Percentiles rank a stretch among this genome's conserved stretches.
These are phyloP conservation scores for Hippophae tibetana DNA, from an alignment of 306 rosid species.

Conservation along the genomic window DNA sequence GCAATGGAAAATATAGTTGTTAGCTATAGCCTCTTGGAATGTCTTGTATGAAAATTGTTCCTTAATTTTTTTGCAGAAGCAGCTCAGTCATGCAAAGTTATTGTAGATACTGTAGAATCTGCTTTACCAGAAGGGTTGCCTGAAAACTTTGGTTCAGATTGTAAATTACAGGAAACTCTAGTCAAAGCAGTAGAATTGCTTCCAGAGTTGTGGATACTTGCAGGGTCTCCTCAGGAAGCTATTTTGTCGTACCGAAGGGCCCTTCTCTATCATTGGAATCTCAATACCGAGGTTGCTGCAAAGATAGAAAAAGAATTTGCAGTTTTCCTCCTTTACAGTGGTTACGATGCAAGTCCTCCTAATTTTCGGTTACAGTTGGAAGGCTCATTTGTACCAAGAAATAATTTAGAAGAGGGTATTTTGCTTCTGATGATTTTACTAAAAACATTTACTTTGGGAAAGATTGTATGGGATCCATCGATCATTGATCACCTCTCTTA, in stretches of 20 bases:
- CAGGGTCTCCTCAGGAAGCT: conserved; percentile 68
- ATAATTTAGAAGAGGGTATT: conserved; percentile 68
- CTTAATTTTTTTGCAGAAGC: conserved; percentile 48
- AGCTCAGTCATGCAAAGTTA: conserved; percentile 72
- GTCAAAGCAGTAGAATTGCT: conserved; percentile 77
- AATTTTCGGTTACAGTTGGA: conserved; percentile 38
- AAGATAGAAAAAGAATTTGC: conserved; percentile 61
- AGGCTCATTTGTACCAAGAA: conserved; percentile 44
- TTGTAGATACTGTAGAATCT: conserved; percentile 70
- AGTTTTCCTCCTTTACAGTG: conserved; percentile 62
- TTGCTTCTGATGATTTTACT: conserved; percentile 57
- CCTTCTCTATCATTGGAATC: conserved; percentile 79
- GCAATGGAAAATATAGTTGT: no score
- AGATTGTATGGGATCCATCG: conserved; percentile 74
- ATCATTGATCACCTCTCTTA: conserved; percentile 64
- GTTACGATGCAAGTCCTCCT: conserved; percentile 62
- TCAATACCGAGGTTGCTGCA: conserved; percentile 55
- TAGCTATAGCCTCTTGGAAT: background rate
- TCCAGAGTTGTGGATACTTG: conserved; percentile 61
- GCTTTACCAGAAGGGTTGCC: conserved; percentile 78
- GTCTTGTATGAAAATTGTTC: background rate
- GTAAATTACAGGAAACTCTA: conserved; percentile 82
- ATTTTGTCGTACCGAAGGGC: conserved; percentile 56
- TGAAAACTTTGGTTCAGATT: conserved; percentile 50
- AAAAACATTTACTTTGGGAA: conserved; percentile 41